Evolutionary conservation across 2,329 filamentous ascomycete genomes (phyloP), one percentile per base, ranked within the genome.

Genomic region (Lecanicillium sp.): DNA sequence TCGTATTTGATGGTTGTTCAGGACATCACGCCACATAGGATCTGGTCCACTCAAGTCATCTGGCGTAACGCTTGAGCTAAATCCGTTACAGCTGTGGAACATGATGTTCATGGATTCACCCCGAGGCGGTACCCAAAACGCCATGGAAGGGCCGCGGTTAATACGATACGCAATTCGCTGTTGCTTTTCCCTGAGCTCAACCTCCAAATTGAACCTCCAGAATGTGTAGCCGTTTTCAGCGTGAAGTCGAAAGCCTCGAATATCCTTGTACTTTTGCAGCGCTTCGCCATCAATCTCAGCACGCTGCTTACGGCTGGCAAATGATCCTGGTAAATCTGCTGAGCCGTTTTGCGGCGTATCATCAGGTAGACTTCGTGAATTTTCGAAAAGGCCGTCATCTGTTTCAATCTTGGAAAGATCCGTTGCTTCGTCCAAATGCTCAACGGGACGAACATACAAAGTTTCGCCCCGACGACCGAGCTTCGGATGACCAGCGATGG

Each of bases 31-130:
- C 92, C 94, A 98, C 62, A 98, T 73, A 2, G 92, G 92, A 61
- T 98, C 92, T 1, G 94, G 92, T 0, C 92, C 92, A 53, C 83
- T 92, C 56, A 95, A 83, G 33, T 80, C 72, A 54, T 94, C 74
- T 0, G 87, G 67, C 45, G 94, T 80, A 17, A 85, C 84, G 41
- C 76, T 83, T 37, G 83, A 59, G 50, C 86, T 90, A 67, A 98
- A 98, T 2, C 94, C 92, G 57, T 98, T 98, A 67, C 92, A 95
- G 57, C 85, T 95, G 65, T 96, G 78, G 64, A 95, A 98, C 88
- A 96, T 95, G 57, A 95, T 85, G 63, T 96, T 95, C 92, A 98
- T 98, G 3, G 84, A 77, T 57, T 94, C 74, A 13, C 79, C 83
- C 35, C 72, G 75, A 22, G 83, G 83, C 5, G 94, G 92, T 1